Percentiles rank a stretch among this genome's conserved stretches.
These are phyloP conservation scores for Annona cherimola DNA, from an alignment of 164 flowering plant species.

Conservation along the genomic window DNA sequence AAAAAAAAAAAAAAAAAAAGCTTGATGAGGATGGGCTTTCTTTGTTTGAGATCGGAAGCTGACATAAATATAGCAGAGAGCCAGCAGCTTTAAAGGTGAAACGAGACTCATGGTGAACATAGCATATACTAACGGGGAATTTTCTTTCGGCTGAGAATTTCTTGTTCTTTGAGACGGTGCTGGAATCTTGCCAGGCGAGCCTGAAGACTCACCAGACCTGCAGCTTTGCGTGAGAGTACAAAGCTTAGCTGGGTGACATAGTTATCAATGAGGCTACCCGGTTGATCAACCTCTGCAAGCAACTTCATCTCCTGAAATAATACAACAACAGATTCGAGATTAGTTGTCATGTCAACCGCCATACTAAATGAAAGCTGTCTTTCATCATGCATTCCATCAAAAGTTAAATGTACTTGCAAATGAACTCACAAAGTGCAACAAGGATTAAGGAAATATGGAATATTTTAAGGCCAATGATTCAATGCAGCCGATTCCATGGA, in stretches of 20 bases:
- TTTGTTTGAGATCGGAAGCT: constrained; percentile 7
- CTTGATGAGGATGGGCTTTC: neutral
- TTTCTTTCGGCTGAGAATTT: constrained; percentile 87
- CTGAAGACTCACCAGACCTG: constrained; percentile 90
- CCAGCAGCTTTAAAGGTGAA: neutral
- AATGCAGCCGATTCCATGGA: no score
- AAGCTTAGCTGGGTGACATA: constrained; percentile 86
- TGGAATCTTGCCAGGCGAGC: constrained; percentile 96
- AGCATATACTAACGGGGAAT: constrained; percentile 42
- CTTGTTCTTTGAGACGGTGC: constrained; percentile 90
- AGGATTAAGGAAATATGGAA: no score
- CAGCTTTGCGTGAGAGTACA: constrained; percentile 93
- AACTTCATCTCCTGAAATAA: constrained; percentile 86
- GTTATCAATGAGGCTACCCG: constrained; percentile 90
- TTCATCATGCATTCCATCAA: neutral
- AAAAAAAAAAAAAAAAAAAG: neutral
- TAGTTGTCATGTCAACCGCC: neutral
- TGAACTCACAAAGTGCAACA: no score
- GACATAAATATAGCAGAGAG: neutral
- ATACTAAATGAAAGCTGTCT: neutral
- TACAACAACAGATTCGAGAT: neutral
- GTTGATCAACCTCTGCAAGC: constrained; percentile 92
- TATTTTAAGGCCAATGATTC: no score
- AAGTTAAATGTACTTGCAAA: no score
- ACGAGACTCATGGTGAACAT: neutral